These are phyloP conservation scores for Dalbergia cultrata DNA, from an alignment of 306 rosid species.

Conservation along the genomic window DNA sequence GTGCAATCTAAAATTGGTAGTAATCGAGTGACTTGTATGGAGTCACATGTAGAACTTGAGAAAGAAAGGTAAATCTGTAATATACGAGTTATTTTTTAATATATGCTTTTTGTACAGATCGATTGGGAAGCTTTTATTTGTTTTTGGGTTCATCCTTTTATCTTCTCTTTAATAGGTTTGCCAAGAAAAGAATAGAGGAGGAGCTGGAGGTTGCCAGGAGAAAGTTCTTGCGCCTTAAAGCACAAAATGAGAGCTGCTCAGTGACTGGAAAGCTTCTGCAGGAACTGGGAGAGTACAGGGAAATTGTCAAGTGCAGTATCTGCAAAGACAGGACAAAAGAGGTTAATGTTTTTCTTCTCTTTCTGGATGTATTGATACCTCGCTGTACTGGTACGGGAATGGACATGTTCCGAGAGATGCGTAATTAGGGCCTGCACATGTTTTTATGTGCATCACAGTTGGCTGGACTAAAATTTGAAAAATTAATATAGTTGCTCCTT, in stretches of 20 bases:
- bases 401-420: not conserved
- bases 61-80: slow-evolving; percentile 74
- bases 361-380: slow-evolving; percentile 20
- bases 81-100: not conserved
- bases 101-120: not conserved
- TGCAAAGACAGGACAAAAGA: slow-evolving; percentile 87
- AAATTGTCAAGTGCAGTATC: slow-evolving; percentile 88
- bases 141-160: not conserved
- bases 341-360: slow-evolving; percentile 55
- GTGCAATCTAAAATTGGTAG: slow-evolving; percentile 65
- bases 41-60: slow-evolving; percentile 78
- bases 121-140: slow-evolving; percentile 21
- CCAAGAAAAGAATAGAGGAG: slow-evolving; percentile 80
- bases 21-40: slow-evolving; percentile 64
- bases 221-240: slow-evolving; percentile 66
- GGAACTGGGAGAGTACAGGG: slow-evolving; percentile 86
- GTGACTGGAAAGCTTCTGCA: slow-evolving; percentile 80
- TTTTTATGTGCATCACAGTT: not conserved
- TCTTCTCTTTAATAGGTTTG: slow-evolving; percentile 61
- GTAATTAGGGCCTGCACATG: not conserved
- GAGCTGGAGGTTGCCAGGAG: slow-evolving; percentile 78
- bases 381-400: not conserved
- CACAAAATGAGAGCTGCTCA: slow-evolving; percentile 73
- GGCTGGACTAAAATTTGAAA: slow-evolving; percentile 1
- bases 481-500: no score